A percentile compares a stretch with the other conserved stretches of the same genome.
These are phyloP conservation scores for Barnettozyma populi DNA, from an alignment of 805 yeast genomes.

Conservation along the genomic window DNA sequence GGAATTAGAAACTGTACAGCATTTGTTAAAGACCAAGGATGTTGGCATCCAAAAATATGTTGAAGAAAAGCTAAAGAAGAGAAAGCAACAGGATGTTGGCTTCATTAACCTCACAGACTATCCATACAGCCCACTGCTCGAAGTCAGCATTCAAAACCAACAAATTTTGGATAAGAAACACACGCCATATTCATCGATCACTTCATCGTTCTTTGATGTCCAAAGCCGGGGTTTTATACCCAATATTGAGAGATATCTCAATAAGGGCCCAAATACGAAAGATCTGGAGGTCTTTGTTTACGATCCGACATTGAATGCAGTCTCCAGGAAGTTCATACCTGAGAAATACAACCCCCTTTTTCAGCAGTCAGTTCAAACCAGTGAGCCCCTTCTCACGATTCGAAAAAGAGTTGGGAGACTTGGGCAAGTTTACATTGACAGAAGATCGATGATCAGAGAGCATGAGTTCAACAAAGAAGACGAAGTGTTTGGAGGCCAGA, in stretches of 20 bases:
- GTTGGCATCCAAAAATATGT: conserved; percentile 79
- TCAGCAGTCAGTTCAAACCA: conserved; percentile 28
- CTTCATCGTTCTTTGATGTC: conserved; percentile 61
- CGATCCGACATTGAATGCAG: conserved; percentile 21
- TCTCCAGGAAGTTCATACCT: conserved; percentile 24
- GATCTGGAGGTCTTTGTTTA: conserved; percentile 28
- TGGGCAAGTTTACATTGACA: conserved; percentile 67
- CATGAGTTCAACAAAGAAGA: conserved; percentile 25
- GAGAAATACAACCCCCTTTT: conserved; percentile 35
- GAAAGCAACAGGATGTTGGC: conserved; percentile 57
- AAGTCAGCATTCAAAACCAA: conserved; percentile 51
- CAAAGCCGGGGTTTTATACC: conserved; percentile 49
- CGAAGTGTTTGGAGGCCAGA: conserved; percentile 2
- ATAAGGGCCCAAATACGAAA: conserved; percentile 19
- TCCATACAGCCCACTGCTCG: conserved; percentile 75
- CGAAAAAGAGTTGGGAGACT: conserved; percentile 74
- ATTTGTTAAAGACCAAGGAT: conserved; percentile 67
- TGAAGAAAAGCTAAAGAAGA: conserved; percentile 69
- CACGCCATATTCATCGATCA: conserved; percentile 75
- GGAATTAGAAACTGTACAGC: conserved; percentile 78
- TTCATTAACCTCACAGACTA: conserved; percentile 86
- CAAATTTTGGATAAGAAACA: conserved; percentile 50
- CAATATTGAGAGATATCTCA: conserved; percentile 20
- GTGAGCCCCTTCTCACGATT: conserved; percentile 47
- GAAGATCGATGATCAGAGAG: conserved; percentile 50